phyloP scores from a whole-genome alignment of 2,329 filamentous ascomycete species.

The Xylariales sp. region DNA sequence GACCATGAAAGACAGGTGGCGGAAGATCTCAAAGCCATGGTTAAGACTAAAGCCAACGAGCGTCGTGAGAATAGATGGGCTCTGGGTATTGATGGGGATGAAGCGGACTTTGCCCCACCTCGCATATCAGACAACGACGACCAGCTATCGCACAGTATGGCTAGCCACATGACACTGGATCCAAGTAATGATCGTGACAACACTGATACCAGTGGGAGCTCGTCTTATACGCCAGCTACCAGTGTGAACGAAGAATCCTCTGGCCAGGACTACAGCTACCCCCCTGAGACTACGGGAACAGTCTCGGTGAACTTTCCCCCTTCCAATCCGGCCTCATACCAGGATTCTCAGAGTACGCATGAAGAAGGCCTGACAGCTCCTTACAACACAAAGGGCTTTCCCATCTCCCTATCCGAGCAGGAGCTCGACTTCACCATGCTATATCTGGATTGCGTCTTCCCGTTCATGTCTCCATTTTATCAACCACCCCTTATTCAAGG shows the following conservation, averaged over 20 bases:
- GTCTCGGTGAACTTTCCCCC: neutral
- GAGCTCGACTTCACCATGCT: conserved; percentile 43
- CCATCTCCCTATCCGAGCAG: conserved; percentile 11
- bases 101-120: neutral
- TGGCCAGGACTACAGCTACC: neutral
- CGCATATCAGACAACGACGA: neutral
- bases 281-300: neutral
- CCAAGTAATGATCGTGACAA: neutral
- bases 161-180: conserved; percentile 5
- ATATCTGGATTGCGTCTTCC: conserved; percentile 59
- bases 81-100: conserved; percentile 28
- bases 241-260: conserved; percentile 3
- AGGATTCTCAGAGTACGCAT: neutral
- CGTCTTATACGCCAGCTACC: conserved; percentile 8
- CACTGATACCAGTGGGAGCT: conserved; percentile 2
- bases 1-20: conserved; percentile 45
- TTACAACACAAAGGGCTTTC: neutral
- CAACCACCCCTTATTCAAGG: conserved; percentile 49
- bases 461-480: conserved; percentile 61
- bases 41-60: conserved; percentile 48
- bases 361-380: neutral
- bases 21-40: conserved; percentile 49
- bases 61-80: conserved; percentile 46
- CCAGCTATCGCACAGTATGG: conserved; percentile 9
- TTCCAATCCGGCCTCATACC: neutral